A percentile compares a stretch with the other conserved stretches of the same genome.
Conservation (phyloP, 352 stramenopile species). For the Pythium phragmitis region DNA sequence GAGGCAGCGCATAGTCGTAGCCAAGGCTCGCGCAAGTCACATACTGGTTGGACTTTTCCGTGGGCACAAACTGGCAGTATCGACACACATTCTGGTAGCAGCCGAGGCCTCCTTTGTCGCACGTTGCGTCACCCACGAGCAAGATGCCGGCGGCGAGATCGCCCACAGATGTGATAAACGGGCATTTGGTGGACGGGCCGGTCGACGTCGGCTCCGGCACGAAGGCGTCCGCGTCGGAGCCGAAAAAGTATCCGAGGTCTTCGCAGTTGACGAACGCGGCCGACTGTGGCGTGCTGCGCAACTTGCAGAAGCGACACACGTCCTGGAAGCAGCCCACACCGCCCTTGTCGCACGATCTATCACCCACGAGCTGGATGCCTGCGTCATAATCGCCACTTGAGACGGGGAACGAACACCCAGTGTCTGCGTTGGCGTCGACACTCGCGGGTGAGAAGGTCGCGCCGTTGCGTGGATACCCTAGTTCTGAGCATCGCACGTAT, state of each 20-base stretch:
- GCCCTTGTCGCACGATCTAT: neutral
- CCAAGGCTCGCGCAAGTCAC: conserved; percentile 7
- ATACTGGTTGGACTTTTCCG: conserved; percentile 9
- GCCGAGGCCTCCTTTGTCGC: conserved; percentile 10
- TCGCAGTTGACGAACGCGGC: neutral
- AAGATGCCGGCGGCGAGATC: conserved; percentile 22
- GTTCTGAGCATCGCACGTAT: neutral
- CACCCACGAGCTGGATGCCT: conserved; percentile 9
- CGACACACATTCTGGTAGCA: conserved; percentile 13
- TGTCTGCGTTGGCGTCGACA: neutral
- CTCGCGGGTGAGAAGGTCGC: neutral
- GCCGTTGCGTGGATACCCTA: conserved; percentile 1
- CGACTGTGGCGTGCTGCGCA: conserved; percentile 22
- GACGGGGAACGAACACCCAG: conserved; percentile 5
- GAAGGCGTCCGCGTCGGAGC: neutral
- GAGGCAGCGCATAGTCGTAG: conserved; percentile 1
- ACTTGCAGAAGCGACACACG: conserved; percentile 25
- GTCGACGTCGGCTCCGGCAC: neutral
- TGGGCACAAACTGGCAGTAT: conserved; percentile 13
- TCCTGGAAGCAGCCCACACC: conserved; percentile 7
- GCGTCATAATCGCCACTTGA: conserved; percentile 3
- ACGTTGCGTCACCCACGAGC: conserved; percentile 21
- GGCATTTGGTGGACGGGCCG: conserved; percentile 1
- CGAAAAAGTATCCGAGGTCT: conserved; percentile 13
- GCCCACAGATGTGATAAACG: neutral